phyloP scores from a whole-genome alignment of 192 early-diverging fungal genomes.

The Gigaspora rosea region DNA sequence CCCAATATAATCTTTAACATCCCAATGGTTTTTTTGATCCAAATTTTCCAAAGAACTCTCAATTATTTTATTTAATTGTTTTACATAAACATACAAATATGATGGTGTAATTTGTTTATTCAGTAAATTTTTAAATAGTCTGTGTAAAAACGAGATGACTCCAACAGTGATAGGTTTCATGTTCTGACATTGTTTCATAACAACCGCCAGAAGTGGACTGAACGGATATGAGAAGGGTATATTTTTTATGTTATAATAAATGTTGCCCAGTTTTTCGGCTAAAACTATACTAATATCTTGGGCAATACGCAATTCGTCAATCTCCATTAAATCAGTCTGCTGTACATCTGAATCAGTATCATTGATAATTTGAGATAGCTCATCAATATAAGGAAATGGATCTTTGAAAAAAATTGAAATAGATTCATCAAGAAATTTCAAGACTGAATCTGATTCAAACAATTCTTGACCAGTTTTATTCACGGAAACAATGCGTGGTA shows the following conservation, averaged over 20 bases:
- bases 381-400: constrained; percentile 66
- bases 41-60: background rate
- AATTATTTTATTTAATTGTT: constrained; percentile 27
- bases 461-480: constrained; percentile 36
- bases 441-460: constrained; percentile 37
- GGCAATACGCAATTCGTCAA: background rate
- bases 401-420: constrained; percentile 56
- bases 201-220: constrained; percentile 52
- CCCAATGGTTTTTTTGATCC: background rate
- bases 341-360: constrained; percentile 36
- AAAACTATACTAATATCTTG: constrained; percentile 4
- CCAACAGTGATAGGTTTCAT: constrained; percentile 34
- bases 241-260: constrained; percentile 18
- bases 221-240: constrained; percentile 42
- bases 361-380: constrained; percentile 47
- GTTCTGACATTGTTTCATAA: constrained; percentile 49
- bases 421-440: constrained; percentile 70
- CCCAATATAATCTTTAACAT: background rate
- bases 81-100: constrained; percentile 36
- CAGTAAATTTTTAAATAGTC: constrained; percentile 36
- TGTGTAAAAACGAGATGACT: constrained; percentile 40
- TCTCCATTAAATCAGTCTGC: constrained; percentile 9
- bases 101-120: constrained; percentile 45
- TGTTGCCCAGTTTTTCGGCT: constrained; percentile 13
- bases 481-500: constrained; percentile 38